Percentiles rank a stretch among this genome's conserved stretches.
These are phyloP conservation scores for Podospora pseudopauciseta DNA, from an alignment of 495 filamentous ascomycete species.

Conservation along the genomic window DNA sequence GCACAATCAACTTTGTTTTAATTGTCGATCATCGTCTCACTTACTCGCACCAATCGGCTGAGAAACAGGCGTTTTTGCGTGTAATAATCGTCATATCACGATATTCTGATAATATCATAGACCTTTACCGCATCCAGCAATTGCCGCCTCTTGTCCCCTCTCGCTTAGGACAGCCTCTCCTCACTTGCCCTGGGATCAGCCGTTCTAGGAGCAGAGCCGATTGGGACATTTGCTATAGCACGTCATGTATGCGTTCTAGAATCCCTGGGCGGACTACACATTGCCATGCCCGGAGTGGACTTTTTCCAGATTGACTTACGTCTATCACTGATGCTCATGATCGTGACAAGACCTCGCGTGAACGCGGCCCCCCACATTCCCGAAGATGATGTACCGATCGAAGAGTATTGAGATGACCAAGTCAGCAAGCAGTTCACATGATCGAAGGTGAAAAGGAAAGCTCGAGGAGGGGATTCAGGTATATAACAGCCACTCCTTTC, in stretches of 20 bases:
- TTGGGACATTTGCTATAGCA: background rate
- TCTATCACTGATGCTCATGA: background rate
- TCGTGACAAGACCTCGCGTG: background rate
- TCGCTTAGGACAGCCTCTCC: background rate
- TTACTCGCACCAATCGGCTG: slow-evolving; percentile 5
- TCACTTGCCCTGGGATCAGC: background rate
- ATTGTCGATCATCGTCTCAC: background rate
- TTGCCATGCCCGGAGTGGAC: background rate
- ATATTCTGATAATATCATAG: slow-evolving; percentile 3
- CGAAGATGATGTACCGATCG: background rate
- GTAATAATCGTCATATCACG: background rate
- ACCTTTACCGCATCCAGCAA: background rate
- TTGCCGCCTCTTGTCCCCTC: background rate
- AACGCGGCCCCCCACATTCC: background rate
- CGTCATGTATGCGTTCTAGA: background rate
- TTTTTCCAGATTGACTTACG: background rate
- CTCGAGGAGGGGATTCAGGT: background rate
- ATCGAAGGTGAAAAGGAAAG: no score
- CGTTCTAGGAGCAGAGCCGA: no score
- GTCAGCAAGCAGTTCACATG: no score
- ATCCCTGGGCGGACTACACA: background rate
- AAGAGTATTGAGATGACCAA: background rate
- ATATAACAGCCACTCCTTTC: background rate
- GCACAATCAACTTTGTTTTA: background rate
- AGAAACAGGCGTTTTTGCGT: background rate